These are phyloP conservation scores for Drechslera avenae DNA, from an alignment of 2,329 filamentous ascomycete species.

Conservation along the genomic window DNA sequence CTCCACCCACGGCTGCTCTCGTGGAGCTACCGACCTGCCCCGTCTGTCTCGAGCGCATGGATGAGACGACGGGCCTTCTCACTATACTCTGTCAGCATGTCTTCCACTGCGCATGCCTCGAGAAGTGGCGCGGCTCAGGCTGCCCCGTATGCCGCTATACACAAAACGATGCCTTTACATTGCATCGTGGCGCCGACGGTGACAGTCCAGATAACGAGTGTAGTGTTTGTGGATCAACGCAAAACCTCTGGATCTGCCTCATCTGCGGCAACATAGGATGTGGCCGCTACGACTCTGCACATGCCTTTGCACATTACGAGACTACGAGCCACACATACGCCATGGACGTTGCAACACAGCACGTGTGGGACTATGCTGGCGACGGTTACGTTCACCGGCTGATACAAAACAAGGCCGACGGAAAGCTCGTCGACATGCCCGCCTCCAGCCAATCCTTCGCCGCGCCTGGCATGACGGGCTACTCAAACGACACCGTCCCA, in stretches of 20 bases:
- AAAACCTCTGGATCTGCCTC: conserved; percentile 93
- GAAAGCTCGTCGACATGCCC: conserved; percentile 90
- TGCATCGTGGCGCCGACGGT: conserved; percentile 37
- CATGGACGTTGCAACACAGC: conserved; percentile 89
- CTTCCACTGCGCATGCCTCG: conserved; percentile 93
- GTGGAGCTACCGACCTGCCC: conserved; percentile 94
- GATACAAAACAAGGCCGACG: conserved; percentile 90
- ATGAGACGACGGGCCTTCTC: conserved; percentile 91
- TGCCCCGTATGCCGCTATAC: conserved; percentile 96
- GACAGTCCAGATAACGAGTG: conserved; percentile 71
- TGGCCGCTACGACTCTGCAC: conserved; percentile 89
- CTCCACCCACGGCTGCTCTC: conserved; percentile 79
- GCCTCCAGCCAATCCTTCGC: conserved; percentile 46
- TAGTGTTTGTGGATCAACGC: conserved; percentile 75
- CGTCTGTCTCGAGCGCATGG: conserved; percentile 96
- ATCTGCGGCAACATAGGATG: conserved; percentile 93
- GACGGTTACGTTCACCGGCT: conserved; percentile 96
- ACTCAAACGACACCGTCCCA: conserved; percentile 70
- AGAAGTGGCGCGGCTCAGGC: conserved; percentile 93
- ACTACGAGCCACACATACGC: conserved; percentile 87
- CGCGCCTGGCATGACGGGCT: conserved; percentile 49
- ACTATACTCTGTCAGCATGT: conserved; percentile 98
- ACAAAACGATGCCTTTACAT: conserved; percentile 59
- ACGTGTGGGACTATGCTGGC: conserved; percentile 97
- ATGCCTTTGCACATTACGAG: conserved; percentile 93